Evolutionary conservation across 441 rosid species (phyloP).

Genomic region (Adansonia rubrostipa): DNA sequence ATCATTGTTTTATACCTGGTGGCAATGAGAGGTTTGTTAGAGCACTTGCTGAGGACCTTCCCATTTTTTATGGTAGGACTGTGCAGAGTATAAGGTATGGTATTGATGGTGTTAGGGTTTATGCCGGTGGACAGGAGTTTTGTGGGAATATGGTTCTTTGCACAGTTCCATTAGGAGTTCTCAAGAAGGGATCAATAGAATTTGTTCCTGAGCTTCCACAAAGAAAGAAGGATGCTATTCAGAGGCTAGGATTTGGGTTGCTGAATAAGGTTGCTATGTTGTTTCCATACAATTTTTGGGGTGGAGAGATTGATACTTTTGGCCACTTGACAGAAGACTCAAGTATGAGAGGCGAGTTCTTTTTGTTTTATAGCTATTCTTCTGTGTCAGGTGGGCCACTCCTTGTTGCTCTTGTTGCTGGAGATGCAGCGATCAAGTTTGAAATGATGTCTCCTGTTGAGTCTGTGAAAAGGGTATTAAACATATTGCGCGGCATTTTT

Average conservation of each 20-base stretch:
- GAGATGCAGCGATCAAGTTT: slow-evolving; percentile 80
- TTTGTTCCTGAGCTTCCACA: slow-evolving; percentile 85
- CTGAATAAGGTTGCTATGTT: slow-evolving; percentile 86
- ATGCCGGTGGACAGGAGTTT: slow-evolving; percentile 70
- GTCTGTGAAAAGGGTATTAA: slow-evolving; percentile 71
- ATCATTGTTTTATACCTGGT: slow-evolving; percentile 93
- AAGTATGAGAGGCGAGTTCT: slow-evolving; percentile 80
- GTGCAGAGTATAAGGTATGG: slow-evolving; percentile 84
- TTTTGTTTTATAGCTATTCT: slow-evolving; percentile 83
- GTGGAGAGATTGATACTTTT: slow-evolving; percentile 83
- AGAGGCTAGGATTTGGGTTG: slow-evolving; percentile 80
- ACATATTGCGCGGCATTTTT: slow-evolving; percentile 75
- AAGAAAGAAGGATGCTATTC: slow-evolving; percentile 75
- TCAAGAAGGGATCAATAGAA: slow-evolving; percentile 72
- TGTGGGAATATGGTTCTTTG: slow-evolving; percentile 82
- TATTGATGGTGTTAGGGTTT: slow-evolving; percentile 68
- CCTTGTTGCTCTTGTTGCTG: slow-evolving; percentile 88
- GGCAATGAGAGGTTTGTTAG: slow-evolving; percentile 84
- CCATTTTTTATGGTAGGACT: slow-evolving; percentile 66
- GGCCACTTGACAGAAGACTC: slow-evolving; percentile 83
- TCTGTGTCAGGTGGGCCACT: slow-evolving; percentile 91
- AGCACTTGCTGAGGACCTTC: slow-evolving; percentile 83
- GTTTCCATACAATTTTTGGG: slow-evolving; percentile 88
- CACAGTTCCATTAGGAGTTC: slow-evolving; percentile 81
- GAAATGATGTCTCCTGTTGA: slow-evolving; percentile 81